phyloP scores from a whole-genome alignment of 169 alveolate species.

The Eimeria praecox region DNA sequence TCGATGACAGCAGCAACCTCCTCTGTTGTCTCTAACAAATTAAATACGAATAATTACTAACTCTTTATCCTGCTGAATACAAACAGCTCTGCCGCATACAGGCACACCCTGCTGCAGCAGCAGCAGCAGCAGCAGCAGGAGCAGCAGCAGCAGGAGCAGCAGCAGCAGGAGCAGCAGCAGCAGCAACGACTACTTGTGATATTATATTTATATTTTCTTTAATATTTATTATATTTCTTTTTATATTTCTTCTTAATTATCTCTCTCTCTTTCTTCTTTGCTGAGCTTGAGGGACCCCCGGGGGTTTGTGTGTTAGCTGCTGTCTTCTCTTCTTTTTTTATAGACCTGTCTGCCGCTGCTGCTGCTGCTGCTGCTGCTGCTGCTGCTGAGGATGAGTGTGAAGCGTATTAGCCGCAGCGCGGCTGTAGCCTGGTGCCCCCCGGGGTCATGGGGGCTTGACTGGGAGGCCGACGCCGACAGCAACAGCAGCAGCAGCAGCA shows the following conservation, averaged over 20 bases:
- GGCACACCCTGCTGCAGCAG: neutral
- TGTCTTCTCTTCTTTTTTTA: neutral
- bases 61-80: neutral
- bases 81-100: neutral
- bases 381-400: neutral
- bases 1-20: neutral
- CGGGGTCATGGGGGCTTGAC: conserved; percentile 10
- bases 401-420: conserved; percentile 76
- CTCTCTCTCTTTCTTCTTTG: neutral
- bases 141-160: conserved; percentile 38
- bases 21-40: neutral
- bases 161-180: conserved; percentile 5
- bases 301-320: neutral
- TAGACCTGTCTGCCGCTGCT: neutral
- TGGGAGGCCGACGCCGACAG: neutral
- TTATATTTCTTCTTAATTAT: neutral
- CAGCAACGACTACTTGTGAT: neutral
- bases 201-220: neutral
- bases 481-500: conserved; percentile 22
- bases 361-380: neutral
- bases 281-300: too few species aligned
- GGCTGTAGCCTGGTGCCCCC: conserved; percentile 78
- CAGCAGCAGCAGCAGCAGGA: conserved; percentile 19
- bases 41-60: neutral
- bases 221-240: neutral